These are phyloP conservation scores for Panicum virgatum DNA, from an alignment of 202 grass and related monocot species.

Conservation along the genomic window DNA sequence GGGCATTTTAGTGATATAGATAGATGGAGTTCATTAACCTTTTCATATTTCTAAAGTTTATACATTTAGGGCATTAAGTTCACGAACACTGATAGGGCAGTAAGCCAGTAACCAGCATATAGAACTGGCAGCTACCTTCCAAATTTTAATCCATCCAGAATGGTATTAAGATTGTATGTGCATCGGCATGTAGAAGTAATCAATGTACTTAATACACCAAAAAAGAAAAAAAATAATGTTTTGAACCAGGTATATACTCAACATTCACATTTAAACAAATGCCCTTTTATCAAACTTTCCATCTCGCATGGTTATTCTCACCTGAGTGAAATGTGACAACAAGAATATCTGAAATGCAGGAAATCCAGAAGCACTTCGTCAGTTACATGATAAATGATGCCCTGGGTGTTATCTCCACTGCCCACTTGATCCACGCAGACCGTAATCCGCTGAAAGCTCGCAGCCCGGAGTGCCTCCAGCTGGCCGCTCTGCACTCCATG, in stretches of 20 bases:
- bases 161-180: not conserved
- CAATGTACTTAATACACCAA: too few relatives aligned
- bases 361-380: slow-evolving; percentile 89
- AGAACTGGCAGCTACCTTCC: not conserved
- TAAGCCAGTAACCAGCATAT: too few relatives aligned
- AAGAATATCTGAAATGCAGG: slow-evolving; percentile 55
- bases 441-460: slow-evolving; percentile 71
- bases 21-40: not conserved
- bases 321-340: slow-evolving; percentile 3
- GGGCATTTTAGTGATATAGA: not conserved
- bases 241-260: slow-evolving; percentile 5
- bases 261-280: not conserved
- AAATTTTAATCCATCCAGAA: not conserved
- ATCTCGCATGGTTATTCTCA: not conserved
- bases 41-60: slow-evolving; percentile 23
- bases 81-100: slow-evolving; percentile 1
- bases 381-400: slow-evolving; percentile 88
- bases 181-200: too few relatives aligned
- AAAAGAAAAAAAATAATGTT: not conserved
- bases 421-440: slow-evolving; percentile 83
- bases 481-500: slow-evolving; percentile 89
- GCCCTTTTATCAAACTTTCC: not conserved
- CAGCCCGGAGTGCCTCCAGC: slow-evolving; percentile 72
- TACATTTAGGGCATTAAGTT: not conserved
- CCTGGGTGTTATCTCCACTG: slow-evolving; percentile 71